These are phyloP conservation scores for Teunomyces lycoperdinae DNA, from an alignment of 805 yeast genomes.

Conservation along the genomic window DNA sequence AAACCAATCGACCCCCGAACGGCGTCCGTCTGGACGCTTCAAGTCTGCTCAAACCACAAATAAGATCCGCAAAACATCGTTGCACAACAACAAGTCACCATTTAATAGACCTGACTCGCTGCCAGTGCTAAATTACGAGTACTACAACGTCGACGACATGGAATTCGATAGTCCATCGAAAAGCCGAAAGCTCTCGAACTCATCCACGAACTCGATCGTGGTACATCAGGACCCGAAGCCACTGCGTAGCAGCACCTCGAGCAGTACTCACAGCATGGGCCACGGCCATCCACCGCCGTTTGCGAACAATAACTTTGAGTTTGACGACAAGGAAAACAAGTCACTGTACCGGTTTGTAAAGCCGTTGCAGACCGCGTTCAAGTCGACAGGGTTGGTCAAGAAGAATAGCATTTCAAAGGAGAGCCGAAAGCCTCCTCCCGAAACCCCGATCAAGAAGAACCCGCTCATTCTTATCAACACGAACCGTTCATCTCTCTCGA, in stretches of 20 bases:
- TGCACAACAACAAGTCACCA: constrained; percentile 12
- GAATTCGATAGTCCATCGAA: constrained; percentile 31
- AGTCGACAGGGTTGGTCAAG: constrained; percentile 68
- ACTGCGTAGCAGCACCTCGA: constrained; percentile 2
- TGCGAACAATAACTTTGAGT: neutral
- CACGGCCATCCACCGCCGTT: constrained; percentile 3
- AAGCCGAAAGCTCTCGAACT: constrained; percentile 22
- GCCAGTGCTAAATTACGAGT: constrained; percentile 17
- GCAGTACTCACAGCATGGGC: constrained; percentile 2
- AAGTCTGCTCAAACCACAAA: constrained; percentile 1
- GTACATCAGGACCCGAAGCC: constrained; percentile 21
- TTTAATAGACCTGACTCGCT: constrained; percentile 11
- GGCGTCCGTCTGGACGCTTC: constrained; percentile 4
- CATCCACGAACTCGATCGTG: constrained; percentile 17
- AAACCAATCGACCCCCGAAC: constrained; percentile 15
- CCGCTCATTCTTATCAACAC: constrained; percentile 36
- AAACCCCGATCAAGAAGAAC: constrained; percentile 43
- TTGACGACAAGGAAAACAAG: constrained; percentile 39
- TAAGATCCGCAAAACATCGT: constrained; percentile 13
- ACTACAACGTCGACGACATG: constrained; percentile 26
- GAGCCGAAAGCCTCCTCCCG: constrained; percentile 36
- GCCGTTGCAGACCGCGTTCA: constrained; percentile 83
- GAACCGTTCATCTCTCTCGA: constrained; percentile 15
- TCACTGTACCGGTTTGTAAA: constrained; percentile 62
- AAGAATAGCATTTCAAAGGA: constrained; percentile 31